Evolutionary conservation across 176 grass and related monocot genomes (phyloP), one percentile per base, ranked within the genome.

Genomic region (Oryza punctata): DNA sequence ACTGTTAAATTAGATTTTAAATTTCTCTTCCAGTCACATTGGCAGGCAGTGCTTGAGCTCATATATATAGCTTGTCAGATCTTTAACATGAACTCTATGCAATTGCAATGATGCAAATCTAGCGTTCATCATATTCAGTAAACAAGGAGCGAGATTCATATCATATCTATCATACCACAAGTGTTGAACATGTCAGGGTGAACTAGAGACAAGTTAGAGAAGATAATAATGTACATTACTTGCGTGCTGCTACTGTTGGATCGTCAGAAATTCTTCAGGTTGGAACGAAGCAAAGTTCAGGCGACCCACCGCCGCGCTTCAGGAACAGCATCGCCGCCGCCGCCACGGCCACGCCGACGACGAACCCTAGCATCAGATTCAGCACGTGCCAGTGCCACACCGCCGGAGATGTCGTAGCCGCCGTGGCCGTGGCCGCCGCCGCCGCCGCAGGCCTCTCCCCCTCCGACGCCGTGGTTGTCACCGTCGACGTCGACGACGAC

Each of bases 351-450:
- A 24, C 45, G 60, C 88, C 79, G 68, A 61, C 45, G 73, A 73
- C 37, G 38, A 90, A 90, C 57, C 88, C 88, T 67, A 82, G 78
- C 73, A 86, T 7, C 60, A 90, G 24, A 26, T 10, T 10, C n/a
- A n/a, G 26, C 2, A 37, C 0, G 35, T 67, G 74, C 83, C 67
- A 68, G 19, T n/a, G 52, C 52, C 52, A 57, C 52, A 8, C 52
- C 6, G 18, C 21, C 15, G 47, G 21, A n/a, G 79, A 67, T 0
- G 57, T 9, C 52, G 0, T 16, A 14, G 29, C 0, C 14, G 28
- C 5, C 7, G 1, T 68, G 27, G 16, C 9, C 15, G n/a, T 1
- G 35, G 7, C 35, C 6, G 2, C 47, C 1, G 15, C 4, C 3
- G 13, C 13, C 4, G 15, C 47, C 14, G 47, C 4, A 16, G n/a